Conservation (phyloP, 805 yeast species). For the Barnettozyma populi region DNA sequence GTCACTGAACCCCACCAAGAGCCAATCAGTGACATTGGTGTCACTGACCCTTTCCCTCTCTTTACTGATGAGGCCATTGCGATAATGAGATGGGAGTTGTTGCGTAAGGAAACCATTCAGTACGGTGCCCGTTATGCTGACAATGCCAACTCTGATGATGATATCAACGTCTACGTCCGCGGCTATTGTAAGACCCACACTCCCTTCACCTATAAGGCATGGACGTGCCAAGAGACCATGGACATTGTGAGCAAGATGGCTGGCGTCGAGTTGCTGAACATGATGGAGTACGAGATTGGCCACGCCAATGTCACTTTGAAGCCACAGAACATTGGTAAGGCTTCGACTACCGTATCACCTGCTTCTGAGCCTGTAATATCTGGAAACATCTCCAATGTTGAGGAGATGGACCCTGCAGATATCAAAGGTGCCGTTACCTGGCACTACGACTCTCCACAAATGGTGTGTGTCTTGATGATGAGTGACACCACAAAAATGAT, state of each 20-base stretch:
- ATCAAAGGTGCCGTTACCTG: conserved; percentile 56
- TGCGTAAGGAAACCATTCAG: conserved; percentile 40
- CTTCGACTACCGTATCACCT: not conserved
- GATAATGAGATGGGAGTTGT: conserved; percentile 52
- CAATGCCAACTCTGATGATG: conserved; percentile 36
- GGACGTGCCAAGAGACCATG: conserved; percentile 54
- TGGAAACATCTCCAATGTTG: conserved; percentile 2
- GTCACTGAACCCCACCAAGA: conserved; percentile 30
- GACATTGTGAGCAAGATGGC: conserved; percentile 54
- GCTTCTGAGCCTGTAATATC: not conserved
- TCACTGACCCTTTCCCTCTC: conserved; percentile 53
- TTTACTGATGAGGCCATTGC: conserved; percentile 56
- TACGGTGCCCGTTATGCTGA: conserved; percentile 39
- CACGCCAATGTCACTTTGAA: conserved; percentile 47
- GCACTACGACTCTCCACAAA: conserved; percentile 62
- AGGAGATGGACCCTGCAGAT: conserved; percentile 11
- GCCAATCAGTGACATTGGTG: conserved; percentile 52
- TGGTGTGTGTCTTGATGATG: conserved; percentile 59
- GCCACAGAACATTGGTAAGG: conserved; percentile 11
- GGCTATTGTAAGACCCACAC: conserved; percentile 43
- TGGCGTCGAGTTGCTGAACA: conserved; percentile 24
- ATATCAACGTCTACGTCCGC: conserved; percentile 43
- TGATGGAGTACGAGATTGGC: conserved; percentile 48
- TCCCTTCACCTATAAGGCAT: conserved; percentile 50
- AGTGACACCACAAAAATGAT: conserved; percentile 52